These are phyloP conservation scores for Stropharia rugosoannulata DNA, from an alignment of 768 basidiomycete species.

Conservation along the genomic window DNA sequence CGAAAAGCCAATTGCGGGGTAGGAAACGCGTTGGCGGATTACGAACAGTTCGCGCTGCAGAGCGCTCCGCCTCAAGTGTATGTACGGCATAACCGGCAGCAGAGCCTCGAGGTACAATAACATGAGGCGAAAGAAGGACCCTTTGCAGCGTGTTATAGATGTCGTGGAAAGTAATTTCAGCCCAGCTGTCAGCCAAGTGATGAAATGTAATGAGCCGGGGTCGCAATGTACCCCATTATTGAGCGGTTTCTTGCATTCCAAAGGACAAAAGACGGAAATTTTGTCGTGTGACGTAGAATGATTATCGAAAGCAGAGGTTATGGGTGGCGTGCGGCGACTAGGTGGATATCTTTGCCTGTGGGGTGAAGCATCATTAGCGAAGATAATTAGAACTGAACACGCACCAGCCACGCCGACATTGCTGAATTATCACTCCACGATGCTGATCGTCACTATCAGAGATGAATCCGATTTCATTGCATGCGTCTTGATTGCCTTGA, in stretches of 20 bases:
- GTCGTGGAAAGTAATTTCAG: constrained; percentile 1
- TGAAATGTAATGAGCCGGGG: not conserved
- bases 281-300: too few relatives aligned
- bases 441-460: not conserved
- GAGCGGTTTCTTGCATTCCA: not conserved
- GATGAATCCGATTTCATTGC: not conserved
- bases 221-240: not conserved
- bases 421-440: too few relatives aligned
- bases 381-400: too few relatives aligned
- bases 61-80: constrained; percentile 10
- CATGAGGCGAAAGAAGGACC: constrained; percentile 16
- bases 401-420: too few relatives aligned
- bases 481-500: not conserved
- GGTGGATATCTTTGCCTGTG: too few relatives aligned
- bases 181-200: constrained; percentile 4
- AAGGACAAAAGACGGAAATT: not conserved
- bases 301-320: too few relatives aligned
- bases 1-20: too few relatives aligned
- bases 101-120: constrained; percentile 17
- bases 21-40: too few relatives aligned
- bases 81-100: constrained; percentile 2
- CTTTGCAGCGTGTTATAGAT: constrained; percentile 10
- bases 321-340: too few relatives aligned
- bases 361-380: too few relatives aligned
- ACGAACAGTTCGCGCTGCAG: not conserved